Conservation (phyloP, 2,329 filamentous ascomycete species). For the Venturia effusa region DNA sequence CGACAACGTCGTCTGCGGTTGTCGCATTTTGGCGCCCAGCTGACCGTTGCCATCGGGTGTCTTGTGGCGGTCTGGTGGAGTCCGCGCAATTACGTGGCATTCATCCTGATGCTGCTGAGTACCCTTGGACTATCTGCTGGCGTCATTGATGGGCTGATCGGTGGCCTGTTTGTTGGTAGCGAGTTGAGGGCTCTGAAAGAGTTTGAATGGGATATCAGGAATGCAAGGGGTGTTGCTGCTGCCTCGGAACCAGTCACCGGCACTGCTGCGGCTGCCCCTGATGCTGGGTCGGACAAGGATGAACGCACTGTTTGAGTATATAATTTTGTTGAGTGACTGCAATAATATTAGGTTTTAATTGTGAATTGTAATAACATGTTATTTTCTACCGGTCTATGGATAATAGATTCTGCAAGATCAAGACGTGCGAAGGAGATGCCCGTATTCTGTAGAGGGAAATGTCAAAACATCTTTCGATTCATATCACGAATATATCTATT, state of each 20-base stretch:
- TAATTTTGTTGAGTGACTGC: neutral
- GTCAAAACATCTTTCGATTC: too few species aligned
- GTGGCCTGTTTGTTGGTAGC: slow-evolving; percentile 72
- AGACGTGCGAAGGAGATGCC: too few species aligned
- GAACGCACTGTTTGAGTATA: neutral
- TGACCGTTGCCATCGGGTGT: slow-evolving; percentile 61
- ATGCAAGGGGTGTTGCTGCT: slow-evolving; percentile 39
- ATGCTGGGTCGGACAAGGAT: neutral
- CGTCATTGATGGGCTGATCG: slow-evolving; percentile 73
- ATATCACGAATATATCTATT: too few species aligned
- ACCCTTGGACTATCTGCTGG: slow-evolving; percentile 69
- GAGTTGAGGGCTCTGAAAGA: slow-evolving; percentile 77
- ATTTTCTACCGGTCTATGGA: too few species aligned
- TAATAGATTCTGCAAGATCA: too few species aligned
- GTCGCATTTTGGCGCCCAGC: slow-evolving; percentile 58
- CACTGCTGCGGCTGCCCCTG: neutral
- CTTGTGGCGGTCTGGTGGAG: slow-evolving; percentile 80
- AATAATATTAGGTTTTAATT: neutral
- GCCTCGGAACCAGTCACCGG: neutral
- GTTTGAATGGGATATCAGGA: slow-evolving; percentile 86
- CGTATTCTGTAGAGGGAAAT: too few species aligned
- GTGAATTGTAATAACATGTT: neutral
- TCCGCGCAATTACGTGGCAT: slow-evolving; percentile 63
- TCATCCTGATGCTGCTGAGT: slow-evolving; percentile 68
- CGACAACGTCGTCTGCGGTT: slow-evolving; percentile 62